Evolutionary conservation across 2,329 filamentous ascomycete species (phyloP).

Genomic region (Plenodomus lindquistii): DNA sequence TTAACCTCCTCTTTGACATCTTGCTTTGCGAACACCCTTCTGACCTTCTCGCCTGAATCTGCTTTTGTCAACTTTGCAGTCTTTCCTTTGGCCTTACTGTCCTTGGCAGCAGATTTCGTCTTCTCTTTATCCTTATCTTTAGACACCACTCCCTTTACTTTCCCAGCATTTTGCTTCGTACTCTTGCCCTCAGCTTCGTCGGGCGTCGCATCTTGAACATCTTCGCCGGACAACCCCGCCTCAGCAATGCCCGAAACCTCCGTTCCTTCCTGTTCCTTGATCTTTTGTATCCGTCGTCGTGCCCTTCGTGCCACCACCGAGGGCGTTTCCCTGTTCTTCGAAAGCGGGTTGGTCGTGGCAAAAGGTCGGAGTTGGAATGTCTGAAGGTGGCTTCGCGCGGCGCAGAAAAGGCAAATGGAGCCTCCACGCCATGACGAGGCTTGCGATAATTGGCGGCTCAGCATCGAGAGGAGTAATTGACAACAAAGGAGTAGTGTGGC

Average conservation of each 20-base stretch:
- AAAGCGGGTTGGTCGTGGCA: conserved; percentile 12
- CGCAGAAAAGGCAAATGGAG: conserved; percentile 26
- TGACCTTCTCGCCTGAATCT: too few relatives aligned
- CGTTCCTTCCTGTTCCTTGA: background rate
- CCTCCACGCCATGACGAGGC: conserved; percentile 20
- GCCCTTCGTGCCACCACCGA: background rate
- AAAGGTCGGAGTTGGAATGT: conserved; percentile 16
- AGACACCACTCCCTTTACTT: background rate
- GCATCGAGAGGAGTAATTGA: conserved; percentile 22
- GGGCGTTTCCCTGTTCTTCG: background rate
- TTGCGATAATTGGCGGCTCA: conserved; percentile 26
- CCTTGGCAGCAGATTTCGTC: background rate
- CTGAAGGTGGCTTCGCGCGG: conserved; percentile 12
- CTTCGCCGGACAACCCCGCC: background rate
- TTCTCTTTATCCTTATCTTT: background rate
- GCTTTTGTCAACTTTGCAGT: background rate
- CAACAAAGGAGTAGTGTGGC: background rate
- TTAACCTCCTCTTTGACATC: too few relatives aligned
- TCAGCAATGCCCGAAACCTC: background rate
- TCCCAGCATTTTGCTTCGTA: background rate
- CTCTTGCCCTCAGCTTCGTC: background rate
- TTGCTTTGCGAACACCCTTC: too few relatives aligned
- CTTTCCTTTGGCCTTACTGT: background rate
- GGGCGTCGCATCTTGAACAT: background rate
- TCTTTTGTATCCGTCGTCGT: background rate